Conservation (phyloP, 106 monocot genomes). For the Apostasia ramifera region DNA sequence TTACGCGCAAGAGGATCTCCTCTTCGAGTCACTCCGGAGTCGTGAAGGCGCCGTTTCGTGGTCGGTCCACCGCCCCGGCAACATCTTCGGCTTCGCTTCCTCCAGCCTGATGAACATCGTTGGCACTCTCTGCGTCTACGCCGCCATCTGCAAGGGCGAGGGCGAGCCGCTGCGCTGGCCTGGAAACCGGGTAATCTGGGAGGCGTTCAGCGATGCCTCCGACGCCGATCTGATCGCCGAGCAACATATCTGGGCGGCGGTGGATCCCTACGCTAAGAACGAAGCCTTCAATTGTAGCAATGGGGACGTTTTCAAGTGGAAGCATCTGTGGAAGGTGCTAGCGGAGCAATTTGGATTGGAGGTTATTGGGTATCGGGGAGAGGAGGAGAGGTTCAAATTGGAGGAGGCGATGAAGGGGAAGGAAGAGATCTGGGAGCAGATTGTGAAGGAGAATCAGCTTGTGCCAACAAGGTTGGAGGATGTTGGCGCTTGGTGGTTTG, state of each 20-base stretch:
- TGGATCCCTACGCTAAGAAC: constrained; percentile 56
- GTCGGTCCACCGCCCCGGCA: constrained; percentile 52
- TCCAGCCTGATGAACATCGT: constrained; percentile 24
- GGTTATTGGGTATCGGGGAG: constrained; percentile 39
- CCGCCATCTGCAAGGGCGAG: constrained; percentile 35
- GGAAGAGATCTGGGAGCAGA: constrained; percentile 50
- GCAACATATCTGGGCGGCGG: constrained; percentile 67
- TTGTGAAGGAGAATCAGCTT: constrained; percentile 52
- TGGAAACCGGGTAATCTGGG: constrained; percentile 21
- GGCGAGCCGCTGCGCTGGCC: constrained; percentile 16
- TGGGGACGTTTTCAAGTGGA: constrained; percentile 65
- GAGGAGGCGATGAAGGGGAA: constrained; percentile 61
- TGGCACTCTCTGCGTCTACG: constrained; percentile 33
- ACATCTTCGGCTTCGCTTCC: constrained; percentile 29
- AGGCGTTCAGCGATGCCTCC: constrained; percentile 37
- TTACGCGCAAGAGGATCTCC: constrained; percentile 46
- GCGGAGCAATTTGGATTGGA: constrained; percentile 62
- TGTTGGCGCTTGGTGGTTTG: constrained; percentile 49
- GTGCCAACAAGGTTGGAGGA: constrained; percentile 32
- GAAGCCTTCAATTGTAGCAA: constrained; percentile 50
- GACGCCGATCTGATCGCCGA: constrained; percentile 52
- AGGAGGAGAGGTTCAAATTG: constrained; percentile 39
- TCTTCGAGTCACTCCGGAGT: constrained; percentile 25
- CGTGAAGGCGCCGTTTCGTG: constrained; percentile 21
- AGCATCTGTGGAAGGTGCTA: constrained; percentile 55